These are phyloP conservation scores for Inonotus hispidus DNA, from an alignment of 1,284 basidiomycete genomes.

Conservation along the genomic window DNA sequence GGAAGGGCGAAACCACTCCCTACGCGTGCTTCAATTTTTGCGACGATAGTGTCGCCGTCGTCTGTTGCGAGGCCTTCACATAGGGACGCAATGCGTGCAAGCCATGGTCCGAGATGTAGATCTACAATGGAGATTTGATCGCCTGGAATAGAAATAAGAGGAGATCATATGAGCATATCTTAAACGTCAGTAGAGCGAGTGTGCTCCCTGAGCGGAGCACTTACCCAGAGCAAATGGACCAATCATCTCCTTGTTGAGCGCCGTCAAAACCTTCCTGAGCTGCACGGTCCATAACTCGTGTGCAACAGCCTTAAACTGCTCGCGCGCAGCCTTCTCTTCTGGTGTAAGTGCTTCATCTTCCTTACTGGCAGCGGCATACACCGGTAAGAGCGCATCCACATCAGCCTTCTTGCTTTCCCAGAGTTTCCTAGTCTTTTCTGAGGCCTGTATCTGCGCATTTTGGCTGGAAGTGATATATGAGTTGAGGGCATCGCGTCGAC, in stretches of 20 bases:
- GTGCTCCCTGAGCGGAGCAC: slow-evolving; percentile 16
- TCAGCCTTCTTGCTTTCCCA: slow-evolving; percentile 51
- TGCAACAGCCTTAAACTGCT: slow-evolving; percentile 33
- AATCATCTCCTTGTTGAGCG: slow-evolving; percentile 54
- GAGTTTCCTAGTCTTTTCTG: slow-evolving; percentile 54
- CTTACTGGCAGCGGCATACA: slow-evolving; percentile 42
- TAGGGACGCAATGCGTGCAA: slow-evolving; percentile 56
- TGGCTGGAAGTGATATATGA: slow-evolving; percentile 49
- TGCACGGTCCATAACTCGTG: slow-evolving; percentile 38
- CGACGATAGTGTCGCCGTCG: slow-evolving; percentile 43
- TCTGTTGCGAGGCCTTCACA: slow-evolving; percentile 46
- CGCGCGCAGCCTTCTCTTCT: slow-evolving; percentile 27
- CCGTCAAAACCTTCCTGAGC: slow-evolving; percentile 39
- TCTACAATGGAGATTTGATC: slow-evolving; percentile 79
- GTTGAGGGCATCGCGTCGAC: slow-evolving; percentile 48
- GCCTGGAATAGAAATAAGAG: slow-evolving; percentile 34
- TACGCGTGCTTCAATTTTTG: slow-evolving; percentile 46
- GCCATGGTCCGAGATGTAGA: slow-evolving; percentile 75
- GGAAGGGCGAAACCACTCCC: slow-evolving; percentile 42
- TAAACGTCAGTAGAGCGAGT: neutral
- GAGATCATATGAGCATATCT: neutral
- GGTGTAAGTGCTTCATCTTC: slow-evolving; percentile 32
- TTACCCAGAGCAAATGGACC: slow-evolving; percentile 71
- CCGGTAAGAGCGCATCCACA: slow-evolving; percentile 39
- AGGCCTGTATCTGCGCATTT: slow-evolving; percentile 41